Evolutionary conservation across 768 basidiomycete genomes (phyloP), one percentile per base, ranked within the genome.

Genomic region (Mycena rebaudengoi): DNA sequence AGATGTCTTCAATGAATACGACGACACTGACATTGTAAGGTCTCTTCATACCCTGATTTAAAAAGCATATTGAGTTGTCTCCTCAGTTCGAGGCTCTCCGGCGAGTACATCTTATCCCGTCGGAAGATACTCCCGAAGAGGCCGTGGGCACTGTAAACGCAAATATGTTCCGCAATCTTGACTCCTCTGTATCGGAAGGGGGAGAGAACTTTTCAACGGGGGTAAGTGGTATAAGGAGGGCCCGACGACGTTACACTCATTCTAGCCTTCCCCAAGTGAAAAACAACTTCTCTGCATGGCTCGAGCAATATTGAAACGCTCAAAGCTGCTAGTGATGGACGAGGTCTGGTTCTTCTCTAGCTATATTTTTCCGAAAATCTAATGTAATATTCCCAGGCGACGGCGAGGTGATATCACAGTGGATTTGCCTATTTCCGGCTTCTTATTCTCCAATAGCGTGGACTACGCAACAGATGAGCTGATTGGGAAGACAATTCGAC

Each of bases 221-320:
- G 89, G 30, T 90, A 61, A 45, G 83, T 72, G 5, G 44, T 20
- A 37, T 53, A 43, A 53, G 13, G 49, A 35, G 11, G n/a, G n/a
- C n/a, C n/a, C n/a, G n/a, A n/a, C n/a, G n/a, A n/a, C n/a, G n/a
- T n/a, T n/a, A n/a, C 40, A 37, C 30, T 23, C 44, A 29, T 39
- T 52, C 55, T 29, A 18, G 46, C 8, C 39, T 16, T 48, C 35
- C 14, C 40, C 14, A 49, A 88, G 87, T 13, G 91, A 94, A 77
- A 94, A 92, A 70, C 93, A 95, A 74, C 75, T 95, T 21, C 81
- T 94, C 13, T 92, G 92, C 73, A 93, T 95, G 92, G 93, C 92
- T 8, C 83, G 92, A 45, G 92, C 93, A 4, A 91, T 95, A 53
- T 74, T 95, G 35, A 89, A 89, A 70, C 81, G 90, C 6, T 89